phyloP scores from a whole-genome alignment of 2,329 filamentous ascomycete genomes.

The Diaporthe sp. region DNA sequence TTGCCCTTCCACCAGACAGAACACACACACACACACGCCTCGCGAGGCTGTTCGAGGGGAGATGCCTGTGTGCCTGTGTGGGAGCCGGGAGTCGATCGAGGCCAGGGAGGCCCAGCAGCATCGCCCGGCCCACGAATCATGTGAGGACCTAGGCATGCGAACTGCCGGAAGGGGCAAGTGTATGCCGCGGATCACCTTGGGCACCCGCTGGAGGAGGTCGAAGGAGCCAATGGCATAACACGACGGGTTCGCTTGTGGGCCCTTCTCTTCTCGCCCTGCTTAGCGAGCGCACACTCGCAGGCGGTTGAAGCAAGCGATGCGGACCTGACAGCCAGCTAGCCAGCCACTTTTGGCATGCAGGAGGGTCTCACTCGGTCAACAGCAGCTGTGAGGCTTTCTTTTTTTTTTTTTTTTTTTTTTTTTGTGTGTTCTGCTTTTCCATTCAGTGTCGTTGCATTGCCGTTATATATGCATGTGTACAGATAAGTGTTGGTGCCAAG shows the following conservation, averaged over 20 bases:
- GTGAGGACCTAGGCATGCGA: conserved; percentile 11
- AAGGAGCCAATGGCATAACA: conserved; percentile 26
- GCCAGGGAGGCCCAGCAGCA: neutral
- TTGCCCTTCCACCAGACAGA: no score
- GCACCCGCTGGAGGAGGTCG: neutral
- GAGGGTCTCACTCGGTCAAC: neutral
- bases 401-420: neutral
- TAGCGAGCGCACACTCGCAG: no score
- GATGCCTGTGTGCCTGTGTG: neutral
- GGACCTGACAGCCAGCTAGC: neutral
- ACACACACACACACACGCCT: no score
- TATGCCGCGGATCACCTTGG: conserved; percentile 3
- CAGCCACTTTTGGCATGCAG: neutral
- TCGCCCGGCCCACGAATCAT: conserved; percentile 22
- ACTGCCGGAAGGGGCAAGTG: conserved; percentile 28
- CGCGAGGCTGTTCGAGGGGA: neutral
- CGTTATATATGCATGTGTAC: neutral
- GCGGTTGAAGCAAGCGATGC: no score
- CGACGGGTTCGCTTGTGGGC: conserved; percentile 21
- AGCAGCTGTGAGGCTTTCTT: neutral
- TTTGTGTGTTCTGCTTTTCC: neutral
- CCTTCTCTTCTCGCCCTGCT: neutral
- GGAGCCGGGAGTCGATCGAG: conserved; percentile 16
- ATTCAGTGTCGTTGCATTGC: neutral
- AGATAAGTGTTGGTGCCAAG: neutral